A percentile compares a stretch with the other conserved stretches of the same genome.
Evolutionary conservation across 176 grass and related monocot species (phyloP).

Genomic region (Ensete glaucum): DNA sequence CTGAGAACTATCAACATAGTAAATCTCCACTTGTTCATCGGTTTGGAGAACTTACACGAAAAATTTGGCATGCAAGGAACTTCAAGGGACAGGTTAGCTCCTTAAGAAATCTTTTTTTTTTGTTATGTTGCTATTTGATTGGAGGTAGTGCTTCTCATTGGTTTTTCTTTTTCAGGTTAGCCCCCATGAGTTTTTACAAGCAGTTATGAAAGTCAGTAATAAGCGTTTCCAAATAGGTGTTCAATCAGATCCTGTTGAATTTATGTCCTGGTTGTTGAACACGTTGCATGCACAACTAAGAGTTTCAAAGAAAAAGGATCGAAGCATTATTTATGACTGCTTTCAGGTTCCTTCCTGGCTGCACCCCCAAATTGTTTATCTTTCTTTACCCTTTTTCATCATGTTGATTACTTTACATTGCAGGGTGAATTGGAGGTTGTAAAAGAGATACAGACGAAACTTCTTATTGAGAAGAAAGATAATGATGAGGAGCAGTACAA

Average conservation of each 20-base stretch:
- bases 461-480: constrained; percentile 49
- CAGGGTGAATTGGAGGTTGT: constrained; percentile 98
- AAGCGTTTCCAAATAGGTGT: constrained; percentile 95
- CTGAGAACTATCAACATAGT: constrained; percentile 80
- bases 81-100: constrained; percentile 82
- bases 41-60: constrained; percentile 89
- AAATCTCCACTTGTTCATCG: constrained; percentile 93
- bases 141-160: neutral
- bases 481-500: constrained; percentile 44
- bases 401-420: constrained; percentile 2
- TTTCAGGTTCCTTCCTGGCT: constrained; percentile 55
- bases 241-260: constrained; percentile 94
- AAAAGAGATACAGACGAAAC: constrained; percentile 63
- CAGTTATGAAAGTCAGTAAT: constrained; percentile 88
- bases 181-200: constrained; percentile 95
- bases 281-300: constrained; percentile 71
- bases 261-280: constrained; percentile 94
- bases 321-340: constrained; percentile 89
- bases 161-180: constrained; percentile 53
- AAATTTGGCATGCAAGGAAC: constrained; percentile 96
- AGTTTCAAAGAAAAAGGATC: constrained; percentile 71
- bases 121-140: neutral
- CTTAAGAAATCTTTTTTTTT: neutral
- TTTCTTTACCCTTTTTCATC: neutral
- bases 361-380: neutral